phyloP scores from a whole-genome alignment of 2,329 filamentous ascomycete genomes.

The Stromatinia cepivora region DNA sequence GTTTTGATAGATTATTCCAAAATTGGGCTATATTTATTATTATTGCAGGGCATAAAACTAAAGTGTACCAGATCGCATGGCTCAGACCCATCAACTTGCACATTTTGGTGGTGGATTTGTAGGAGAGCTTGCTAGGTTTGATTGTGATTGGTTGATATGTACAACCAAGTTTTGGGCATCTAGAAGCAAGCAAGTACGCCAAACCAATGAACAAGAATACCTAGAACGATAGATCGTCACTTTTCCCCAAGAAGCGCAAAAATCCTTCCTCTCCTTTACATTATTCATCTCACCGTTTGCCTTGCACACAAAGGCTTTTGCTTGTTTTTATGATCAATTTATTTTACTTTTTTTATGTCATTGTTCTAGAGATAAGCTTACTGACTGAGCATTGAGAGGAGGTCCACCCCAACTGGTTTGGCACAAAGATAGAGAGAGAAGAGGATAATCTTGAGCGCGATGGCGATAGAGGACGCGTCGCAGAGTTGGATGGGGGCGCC shows the following conservation, averaged over 20 bases:
- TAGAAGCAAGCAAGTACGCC: background rate
- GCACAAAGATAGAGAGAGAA: background rate
- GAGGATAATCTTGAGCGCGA: constrained; percentile 4
- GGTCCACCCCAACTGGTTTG: constrained; percentile 3
- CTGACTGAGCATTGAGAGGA: constrained; percentile 7
- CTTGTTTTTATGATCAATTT: constrained; percentile 12
- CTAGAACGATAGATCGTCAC: constrained; percentile 13
- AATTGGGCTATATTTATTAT: no score
- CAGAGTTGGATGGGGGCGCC: constrained; percentile 54
- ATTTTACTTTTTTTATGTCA: background rate
- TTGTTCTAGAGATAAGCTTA: background rate
- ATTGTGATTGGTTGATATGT: constrained; percentile 6
- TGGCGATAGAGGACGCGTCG: constrained; percentile 24
- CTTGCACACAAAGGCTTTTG: constrained; percentile 19
- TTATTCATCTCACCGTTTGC: constrained; percentile 12
- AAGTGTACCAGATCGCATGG: background rate
- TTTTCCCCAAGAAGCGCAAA: background rate
- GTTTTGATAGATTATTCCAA: background rate
- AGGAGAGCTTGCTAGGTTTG: background rate
- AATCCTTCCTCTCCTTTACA: constrained; percentile 18
- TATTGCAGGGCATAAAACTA: background rate
- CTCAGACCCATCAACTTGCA: background rate
- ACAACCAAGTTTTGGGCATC: constrained; percentile 2
- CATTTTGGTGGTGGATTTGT: background rate
- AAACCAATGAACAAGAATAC: constrained; percentile 4